phyloP scores from a whole-genome alignment of 306 rosid genomes.

The Fagus sylvatica region DNA sequence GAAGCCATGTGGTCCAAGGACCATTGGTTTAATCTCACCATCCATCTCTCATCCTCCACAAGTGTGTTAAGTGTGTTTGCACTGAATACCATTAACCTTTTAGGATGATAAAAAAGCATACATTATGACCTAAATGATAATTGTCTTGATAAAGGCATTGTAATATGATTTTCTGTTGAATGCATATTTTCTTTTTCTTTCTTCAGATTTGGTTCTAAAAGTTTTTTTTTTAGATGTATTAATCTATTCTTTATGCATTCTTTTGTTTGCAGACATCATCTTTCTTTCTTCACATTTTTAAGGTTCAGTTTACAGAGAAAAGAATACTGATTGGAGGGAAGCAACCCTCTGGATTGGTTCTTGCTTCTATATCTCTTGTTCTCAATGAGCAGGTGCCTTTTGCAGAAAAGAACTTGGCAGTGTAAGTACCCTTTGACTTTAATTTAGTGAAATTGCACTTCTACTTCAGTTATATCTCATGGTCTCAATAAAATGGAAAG shows the following conservation, averaged over 20 bases:
- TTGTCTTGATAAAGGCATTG: neutral
- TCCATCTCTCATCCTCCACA: neutral
- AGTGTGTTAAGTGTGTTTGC: neutral
- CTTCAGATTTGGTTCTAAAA: slow-evolving; percentile 12
- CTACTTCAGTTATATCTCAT: slow-evolving; percentile 19
- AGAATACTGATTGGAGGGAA: slow-evolving; percentile 83
- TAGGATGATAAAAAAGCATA: neutral
- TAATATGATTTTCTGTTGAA: neutral
- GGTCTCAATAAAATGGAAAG: slow-evolving; percentile 20
- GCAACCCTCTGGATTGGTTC: slow-evolving; percentile 80
- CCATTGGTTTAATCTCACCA: neutral
- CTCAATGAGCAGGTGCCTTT: slow-evolving; percentile 86
- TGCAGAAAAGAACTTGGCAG: slow-evolving; percentile 54
- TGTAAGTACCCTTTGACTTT: slow-evolving; percentile 60
- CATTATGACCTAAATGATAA: neutral
- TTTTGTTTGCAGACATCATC: slow-evolving; percentile 76
- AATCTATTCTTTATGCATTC: slow-evolving; percentile 28
- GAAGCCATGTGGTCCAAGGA: neutral
- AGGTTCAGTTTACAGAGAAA: slow-evolving; percentile 75
- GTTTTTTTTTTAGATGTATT: neutral
- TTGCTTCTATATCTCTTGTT: slow-evolving; percentile 74
- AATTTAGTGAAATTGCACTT: slow-evolving; percentile 12
- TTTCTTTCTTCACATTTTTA: slow-evolving; percentile 87
- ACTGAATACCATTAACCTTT: neutral
- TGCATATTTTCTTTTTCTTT: neutral